Conservation (phyloP, 768 basidiomycete genomes). For the Gloeostereum incarnatum region DNA sequence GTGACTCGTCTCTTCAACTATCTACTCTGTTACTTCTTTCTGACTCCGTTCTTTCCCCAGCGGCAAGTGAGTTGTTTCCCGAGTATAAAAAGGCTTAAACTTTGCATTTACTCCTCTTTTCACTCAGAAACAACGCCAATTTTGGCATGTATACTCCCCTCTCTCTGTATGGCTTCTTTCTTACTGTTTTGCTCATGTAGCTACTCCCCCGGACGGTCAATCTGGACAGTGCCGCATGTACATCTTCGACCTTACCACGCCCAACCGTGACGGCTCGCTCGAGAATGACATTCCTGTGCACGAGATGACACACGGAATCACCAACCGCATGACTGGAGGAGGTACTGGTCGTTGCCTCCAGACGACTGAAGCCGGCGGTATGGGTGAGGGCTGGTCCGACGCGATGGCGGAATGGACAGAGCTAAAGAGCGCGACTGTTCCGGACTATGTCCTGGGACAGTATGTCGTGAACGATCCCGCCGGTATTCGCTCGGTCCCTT, state of each 20-base stretch:
- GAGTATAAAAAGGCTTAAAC: no score
- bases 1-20: no score
- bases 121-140: background rate
- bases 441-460: conserved; percentile 17
- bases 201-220: conserved; percentile 15
- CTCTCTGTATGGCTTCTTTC: background rate
- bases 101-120: no score
- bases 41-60: no score
- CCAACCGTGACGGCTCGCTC: conserved; percentile 42
- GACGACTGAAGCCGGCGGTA: conserved; percentile 51
- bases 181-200: background rate
- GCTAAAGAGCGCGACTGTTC: conserved; percentile 17
- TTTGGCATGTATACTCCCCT: background rate
- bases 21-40: no score
- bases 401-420: conserved; percentile 29
- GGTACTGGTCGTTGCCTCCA: conserved; percentile 53
- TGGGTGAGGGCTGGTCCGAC: conserved; percentile 68
- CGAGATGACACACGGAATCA: conserved; percentile 38
- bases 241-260: conserved; percentile 18
- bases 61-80: no score
- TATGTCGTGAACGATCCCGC: conserved; percentile 26
- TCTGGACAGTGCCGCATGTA: conserved; percentile 20
- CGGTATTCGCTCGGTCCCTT: conserved; percentile 35
- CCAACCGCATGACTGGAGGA: conserved; percentile 41
- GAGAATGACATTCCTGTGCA: conserved; percentile 40